Evolutionary conservation across 495 filamentous ascomycete genomes (phyloP), one percentile per base, ranked within the genome.

Genomic region (Talaromyces proteolyticus): DNA sequence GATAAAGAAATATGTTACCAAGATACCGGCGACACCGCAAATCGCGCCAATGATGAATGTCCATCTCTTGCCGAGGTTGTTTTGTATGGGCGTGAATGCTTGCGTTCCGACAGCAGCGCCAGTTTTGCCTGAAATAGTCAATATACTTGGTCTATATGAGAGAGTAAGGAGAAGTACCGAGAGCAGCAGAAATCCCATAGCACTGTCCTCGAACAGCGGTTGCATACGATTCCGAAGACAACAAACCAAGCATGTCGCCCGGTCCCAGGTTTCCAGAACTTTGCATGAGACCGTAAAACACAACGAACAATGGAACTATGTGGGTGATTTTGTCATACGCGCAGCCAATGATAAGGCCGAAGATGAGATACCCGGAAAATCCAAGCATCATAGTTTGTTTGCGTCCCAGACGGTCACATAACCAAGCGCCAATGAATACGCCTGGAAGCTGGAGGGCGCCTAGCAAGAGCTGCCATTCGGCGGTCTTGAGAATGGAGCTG

Each of bases 331-430:
- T 60, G 10, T 75, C 56, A 41, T 74, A 77, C 14, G 72, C 59
- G 39, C 71, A 65, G 12, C 76, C 74, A 20, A 79, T 76, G 42
- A 77, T 76, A 6, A 79, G 57, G 0, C 76, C 76, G 37, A 79
- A 76, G 41, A 79, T 47, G 14, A 76, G 56, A 19, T 77, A 76
- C n/a, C 73, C 71, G 20, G 57, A 65, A 52, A 77, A 79, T 1
- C 75, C 76, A 8, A 79, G 53, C 70, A 78, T 78, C 73, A 77
- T 77, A n/a, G 69, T 69, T 3, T 67, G 61, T 46, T 76, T 75
- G 0, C 76, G 66, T 4, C 76, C 76, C 16, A 78, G 52, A 2
- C 54, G 50, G 41, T 78, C 67, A 47, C 71, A 76, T 1, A 79
- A 66, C 16, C 57, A 54, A 0, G 75, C 76, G 7, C 76, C 76